Base-by-base conservation (phyloP, 108 stramenopile genomes). In the Skeletonema marinoi region DNA sequence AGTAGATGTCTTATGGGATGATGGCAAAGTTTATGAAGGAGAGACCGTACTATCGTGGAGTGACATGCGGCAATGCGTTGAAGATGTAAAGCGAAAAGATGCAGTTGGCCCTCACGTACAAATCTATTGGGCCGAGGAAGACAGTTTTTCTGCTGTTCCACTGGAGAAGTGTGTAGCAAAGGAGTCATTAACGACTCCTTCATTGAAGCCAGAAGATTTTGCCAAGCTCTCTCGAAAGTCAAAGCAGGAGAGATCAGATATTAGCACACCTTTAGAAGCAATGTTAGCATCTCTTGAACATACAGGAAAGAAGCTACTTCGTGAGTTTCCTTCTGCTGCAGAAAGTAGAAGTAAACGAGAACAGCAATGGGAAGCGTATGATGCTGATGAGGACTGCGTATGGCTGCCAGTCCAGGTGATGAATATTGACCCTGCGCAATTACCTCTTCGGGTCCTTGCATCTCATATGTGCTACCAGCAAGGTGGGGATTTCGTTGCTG, bases 381-480 rank as follows among this genome's bases (percentile, higher is more conserved):
- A 77, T 73, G 82, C 82, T 14, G 54, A 56, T 25, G 82, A 83
- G 68, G 75, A 83, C 68, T 73, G 71, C 41, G 42, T 66, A 39
- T 83, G 60, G 61, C 19, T 60, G 25, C 72, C 75, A 14, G 67
- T 83, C 44, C 66, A 77, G 58, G 21, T 83, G 33, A 66, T 83
- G 72, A 73, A 77, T 60, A 56, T 67, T 58, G 39, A 41, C 14
- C 12, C 66, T 25, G 12, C 13, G 14, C 25, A 19, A 1, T 33
- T 77, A 41, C 82, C 82, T 5, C 48, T 83, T 32, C 59, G 65
- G 25, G 82, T 83, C 9, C 46, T 83, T 17, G 60, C 82, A 29
- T 73, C 73, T 77, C 82, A 83, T 70, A 77, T 77, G 64, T 83
- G 74, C 42, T 83, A 83, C 44, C 66, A 32, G 38, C 65, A 77